Evolutionary conservation across 1,139 yeast species (phyloP).

Genomic region (Candida labiduridarum): DNA sequence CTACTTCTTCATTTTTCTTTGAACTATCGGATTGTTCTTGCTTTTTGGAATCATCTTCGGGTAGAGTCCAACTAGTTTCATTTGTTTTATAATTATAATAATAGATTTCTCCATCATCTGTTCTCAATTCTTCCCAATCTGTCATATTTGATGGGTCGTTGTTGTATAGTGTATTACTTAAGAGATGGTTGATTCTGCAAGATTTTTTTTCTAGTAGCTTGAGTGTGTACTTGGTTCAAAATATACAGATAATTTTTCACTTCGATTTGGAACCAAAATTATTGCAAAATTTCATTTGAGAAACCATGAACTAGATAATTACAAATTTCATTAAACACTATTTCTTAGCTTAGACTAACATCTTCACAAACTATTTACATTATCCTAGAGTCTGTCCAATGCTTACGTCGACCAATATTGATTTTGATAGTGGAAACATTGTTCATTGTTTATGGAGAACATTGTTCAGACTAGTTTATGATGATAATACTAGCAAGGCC

Average conservation of each 20-base stretch:
- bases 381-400: too few relatives aligned
- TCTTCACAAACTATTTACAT: too few relatives aligned
- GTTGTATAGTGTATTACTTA: too few relatives aligned
- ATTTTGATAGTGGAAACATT: too few relatives aligned
- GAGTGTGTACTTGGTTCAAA: background rate
- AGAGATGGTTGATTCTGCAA: background rate
- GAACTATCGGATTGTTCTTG: background rate
- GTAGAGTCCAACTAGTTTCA: conserved; percentile 83
- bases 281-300: background rate
- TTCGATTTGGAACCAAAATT: background rate
- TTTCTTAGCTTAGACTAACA: too few relatives aligned
- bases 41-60: conserved; percentile 41
- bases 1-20: conserved; percentile 11
- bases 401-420: too few relatives aligned
- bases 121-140: conserved; percentile 66
- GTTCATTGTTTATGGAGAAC: too few relatives aligned
- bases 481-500: too few relatives aligned
- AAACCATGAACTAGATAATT: background rate
- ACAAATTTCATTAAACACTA: too few relatives aligned
- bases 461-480: too few relatives aligned
- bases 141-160: conserved; percentile 6
- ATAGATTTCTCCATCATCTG: conserved; percentile 69
- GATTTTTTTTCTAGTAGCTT: background rate
- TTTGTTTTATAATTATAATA: conserved; percentile 69
- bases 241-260: background rate